phyloP scores from a whole-genome alignment of 768 basidiomycete genomes.

The Lyophyllum semitale region DNA sequence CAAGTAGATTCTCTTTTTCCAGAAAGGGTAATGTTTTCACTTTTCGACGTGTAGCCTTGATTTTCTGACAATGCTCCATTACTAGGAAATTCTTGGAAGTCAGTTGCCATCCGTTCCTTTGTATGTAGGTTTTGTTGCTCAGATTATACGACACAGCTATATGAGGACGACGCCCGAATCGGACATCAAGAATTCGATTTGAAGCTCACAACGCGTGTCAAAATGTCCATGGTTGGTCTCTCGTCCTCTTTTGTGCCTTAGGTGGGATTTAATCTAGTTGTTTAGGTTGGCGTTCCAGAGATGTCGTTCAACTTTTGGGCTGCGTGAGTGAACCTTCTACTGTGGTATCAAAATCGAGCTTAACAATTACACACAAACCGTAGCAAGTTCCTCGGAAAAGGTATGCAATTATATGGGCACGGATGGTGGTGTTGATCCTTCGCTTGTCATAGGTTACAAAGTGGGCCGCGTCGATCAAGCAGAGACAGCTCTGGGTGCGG shows the following conservation, averaged over 20 bases:
- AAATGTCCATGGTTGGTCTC: constrained; percentile 92
- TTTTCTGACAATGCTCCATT: background rate
- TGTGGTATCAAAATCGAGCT: background rate
- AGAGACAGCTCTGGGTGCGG: constrained; percentile 95
- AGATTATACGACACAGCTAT: constrained; percentile 51
- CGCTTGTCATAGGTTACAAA: constrained; percentile 66
- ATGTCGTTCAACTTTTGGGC: constrained; percentile 92
- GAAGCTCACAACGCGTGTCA: constrained; percentile 88
- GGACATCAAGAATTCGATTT: constrained; percentile 96
- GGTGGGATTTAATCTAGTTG: background rate
- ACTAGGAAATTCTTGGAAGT: constrained; percentile 81
- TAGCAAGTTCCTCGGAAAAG: constrained; percentile 84
- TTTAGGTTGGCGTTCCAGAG: constrained; percentile 92
- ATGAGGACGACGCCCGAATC: constrained; percentile 92
- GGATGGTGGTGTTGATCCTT: background rate
- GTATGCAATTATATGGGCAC: constrained; percentile 27
- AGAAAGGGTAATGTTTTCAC: constrained; percentile 75
- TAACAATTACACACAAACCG: background rate
- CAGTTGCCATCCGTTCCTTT: constrained; percentile 5
- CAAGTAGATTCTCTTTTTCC: constrained; percentile 88
- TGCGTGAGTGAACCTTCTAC: constrained; percentile 51
- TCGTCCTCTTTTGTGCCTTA: background rate
- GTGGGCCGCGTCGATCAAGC: constrained; percentile 96
- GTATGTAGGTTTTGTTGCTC: background rate
- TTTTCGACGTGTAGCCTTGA: constrained; percentile 1